A percentile compares a stretch with the other conserved stretches of the same genome.
phyloP scores from a whole-genome alignment of 108 stramenopile genomes.

The Aurantiochytrium sp. region DNA sequence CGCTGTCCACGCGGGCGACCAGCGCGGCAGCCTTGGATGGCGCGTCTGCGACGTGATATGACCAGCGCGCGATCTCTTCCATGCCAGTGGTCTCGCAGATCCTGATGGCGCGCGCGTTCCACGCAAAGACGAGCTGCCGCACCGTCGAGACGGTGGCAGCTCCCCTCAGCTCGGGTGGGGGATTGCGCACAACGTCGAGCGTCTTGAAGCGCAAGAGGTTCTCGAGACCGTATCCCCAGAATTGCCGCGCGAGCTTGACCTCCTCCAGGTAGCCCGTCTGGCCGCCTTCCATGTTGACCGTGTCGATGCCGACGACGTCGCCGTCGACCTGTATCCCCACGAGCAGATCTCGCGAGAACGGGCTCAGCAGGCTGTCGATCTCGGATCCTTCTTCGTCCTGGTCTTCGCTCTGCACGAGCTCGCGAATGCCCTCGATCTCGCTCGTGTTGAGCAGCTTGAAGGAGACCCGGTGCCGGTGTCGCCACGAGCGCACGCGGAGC shows the following conservation, averaged over 20 bases:
- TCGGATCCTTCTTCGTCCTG: not conserved
- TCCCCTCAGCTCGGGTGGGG: not conserved
- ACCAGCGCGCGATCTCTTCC: not conserved
- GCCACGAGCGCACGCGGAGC: not conserved
- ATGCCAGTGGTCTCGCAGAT: not conserved
- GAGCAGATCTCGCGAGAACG: not conserved
- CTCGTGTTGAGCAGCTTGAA: not conserved
- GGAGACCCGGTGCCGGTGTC: not conserved
- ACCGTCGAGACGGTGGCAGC: not conserved
- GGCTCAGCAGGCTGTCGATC: not conserved
- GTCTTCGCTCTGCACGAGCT: conserved; percentile 4
- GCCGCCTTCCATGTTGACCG: not conserved
- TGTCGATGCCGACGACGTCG: conserved; percentile 16
- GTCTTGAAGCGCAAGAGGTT: not conserved
- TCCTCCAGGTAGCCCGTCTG: not conserved
- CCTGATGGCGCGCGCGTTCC: not conserved
- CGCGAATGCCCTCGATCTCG: conserved; percentile 8
- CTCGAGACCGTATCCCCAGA: not conserved
- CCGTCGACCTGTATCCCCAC: not conserved
- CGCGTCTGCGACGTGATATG: not conserved
- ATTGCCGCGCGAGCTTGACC: not conserved
- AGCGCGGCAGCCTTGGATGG: not conserved
- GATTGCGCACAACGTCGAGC: not conserved
- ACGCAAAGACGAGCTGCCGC: not conserved
- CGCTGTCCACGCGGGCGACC: not conserved